These are phyloP conservation scores for Esteya vermicola DNA, from an alignment of 2,329 filamentous ascomycete genomes.

Conservation along the genomic window DNA sequence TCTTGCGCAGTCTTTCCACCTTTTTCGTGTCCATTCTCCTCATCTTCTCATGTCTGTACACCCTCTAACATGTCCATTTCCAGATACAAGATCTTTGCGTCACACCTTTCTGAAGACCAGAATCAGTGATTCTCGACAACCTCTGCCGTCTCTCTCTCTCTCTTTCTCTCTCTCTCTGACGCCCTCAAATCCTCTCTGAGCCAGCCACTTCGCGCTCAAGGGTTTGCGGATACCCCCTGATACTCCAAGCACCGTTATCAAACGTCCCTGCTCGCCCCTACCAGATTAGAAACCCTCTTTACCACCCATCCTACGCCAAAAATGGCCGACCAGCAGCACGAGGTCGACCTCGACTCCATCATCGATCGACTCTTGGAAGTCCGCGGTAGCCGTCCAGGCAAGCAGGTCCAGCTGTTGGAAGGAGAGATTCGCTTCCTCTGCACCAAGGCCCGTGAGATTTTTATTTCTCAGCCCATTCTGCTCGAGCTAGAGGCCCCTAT, in stretches of 20 bases:
- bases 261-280: conserved; percentile 1
- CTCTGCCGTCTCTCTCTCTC: neutral
- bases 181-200: conserved; percentile 11
- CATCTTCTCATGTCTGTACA: neutral
- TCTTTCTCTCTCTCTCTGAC: conserved; percentile 2
- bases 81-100: neutral
- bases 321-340: conserved; percentile 57
- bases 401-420: conserved; percentile 95
- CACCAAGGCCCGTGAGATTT: conserved; percentile 97
- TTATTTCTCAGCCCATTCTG: conserved; percentile 97
- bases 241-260: conserved; percentile 4
- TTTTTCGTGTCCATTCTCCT: neutral
- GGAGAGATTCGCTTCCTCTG: conserved; percentile 93
- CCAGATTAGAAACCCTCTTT: conserved; percentile 1
- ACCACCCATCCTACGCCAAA: conserved; percentile 14
- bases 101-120: neutral
- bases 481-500: conserved; percentile 97
- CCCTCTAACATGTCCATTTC: neutral
- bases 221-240: conserved; percentile 12
- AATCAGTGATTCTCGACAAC: neutral
- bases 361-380: conserved; percentile 97
- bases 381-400: conserved; percentile 90
- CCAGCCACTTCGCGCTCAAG: conserved; percentile 7
- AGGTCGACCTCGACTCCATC: conserved; percentile 98
- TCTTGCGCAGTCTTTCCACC: neutral